Base-by-base conservation (phyloP, 2,329 filamentous ascomycete species). In the Ophiostoma novo-ulmi region DNA sequence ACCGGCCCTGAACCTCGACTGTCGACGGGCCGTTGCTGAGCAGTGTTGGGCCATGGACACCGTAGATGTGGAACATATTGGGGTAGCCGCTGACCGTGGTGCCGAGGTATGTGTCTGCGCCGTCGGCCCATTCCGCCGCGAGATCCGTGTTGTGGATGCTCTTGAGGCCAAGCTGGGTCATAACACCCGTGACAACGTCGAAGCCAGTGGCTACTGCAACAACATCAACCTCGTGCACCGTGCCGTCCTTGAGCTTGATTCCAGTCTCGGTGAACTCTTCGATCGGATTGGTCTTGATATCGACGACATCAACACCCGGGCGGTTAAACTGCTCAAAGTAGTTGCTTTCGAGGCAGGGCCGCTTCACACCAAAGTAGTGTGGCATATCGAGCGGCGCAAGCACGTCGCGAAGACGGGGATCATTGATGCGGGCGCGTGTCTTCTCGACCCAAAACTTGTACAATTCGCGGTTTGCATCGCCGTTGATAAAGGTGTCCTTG, bases 391-490 rank as follows among this genome's bases (percentile, higher is more conserved):
- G 74, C 0, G 87, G 87, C 0, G 85, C 85, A 7, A 88, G 78
- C 1, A 88, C 72, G 17, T 86, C 82, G 36, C 81, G 78, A 73
- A 82, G 81, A 36, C 77, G 77, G 0, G 85, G 80, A 70, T 88
- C 83, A 0, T 79, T 77, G 63, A 89, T 80, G 1, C 86, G 81
- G 14, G 77, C 79, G 0, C 84, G 80, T 0, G 82, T 82, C 76
- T 86, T 86, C 72, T 80, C 80, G 2, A 79, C 79, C 84, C 86
- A 88, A 76, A 87, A 88, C 2, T 83, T 78, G 74, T 88, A 88
- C 0, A 81, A 79, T 69, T 82, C 80, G n/a, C 80, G 76, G 75
- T 88, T 89, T 2, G 84, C 83, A 17, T 83, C 79, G 0, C 77
- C 61, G 38, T 81, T 77, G 22, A 78, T 76, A 5, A 87, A 73